Evolutionary conservation across 345 rosid species (phyloP), one percentile per base, ranked within the genome.

Genomic region (Gossypium anomalum): DNA sequence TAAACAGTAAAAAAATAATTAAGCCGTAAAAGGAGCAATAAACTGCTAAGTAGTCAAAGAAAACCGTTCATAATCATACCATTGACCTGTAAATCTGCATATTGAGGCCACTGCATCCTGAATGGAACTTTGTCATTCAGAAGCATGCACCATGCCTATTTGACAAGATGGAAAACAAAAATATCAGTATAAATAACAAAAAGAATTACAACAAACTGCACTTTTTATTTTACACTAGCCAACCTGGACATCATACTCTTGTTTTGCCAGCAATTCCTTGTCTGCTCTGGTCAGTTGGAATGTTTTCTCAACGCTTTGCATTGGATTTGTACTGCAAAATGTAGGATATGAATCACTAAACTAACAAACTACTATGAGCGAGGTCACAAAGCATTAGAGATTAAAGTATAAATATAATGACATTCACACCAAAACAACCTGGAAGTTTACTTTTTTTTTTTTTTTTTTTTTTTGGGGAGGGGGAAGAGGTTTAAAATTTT

Each of bases 71-170:
- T 49, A 19, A 55, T 22, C 57, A 78, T 93, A 96, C 99, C 99
- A 85, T 96, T 96, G 80, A 93, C 82, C 80, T 92, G 99, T 75
- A 96, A 85, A 77, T 95, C 99, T 65, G 94, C 86, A 85, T 78
- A 82, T 52, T 96, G 97, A 10, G 99, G 99, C 99, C 99, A 96
- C 70, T 93, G 99, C 95, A 96, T 90, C 89, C 99, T 88, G 75
- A 82, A 96, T 43, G 89, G 78, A 77, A 96, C 99, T 83, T 92
- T 93, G 82, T 93, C 98, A 81, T 93, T 96, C 80, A 96, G 81
- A 82, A 96, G 99, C 95, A 96, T 93, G 79, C 99, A 96, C 99
- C 99, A 96, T 17, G 92, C 97, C 98, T 94, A 55, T 34, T 73
- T 13, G 65, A 72, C 43, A 75, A 14, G 77, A 48, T 41, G 65